Evolutionary conservation across 768 basidiomycete genomes (phyloP).

Genomic region (Fomitopsis pulvina): DNA sequence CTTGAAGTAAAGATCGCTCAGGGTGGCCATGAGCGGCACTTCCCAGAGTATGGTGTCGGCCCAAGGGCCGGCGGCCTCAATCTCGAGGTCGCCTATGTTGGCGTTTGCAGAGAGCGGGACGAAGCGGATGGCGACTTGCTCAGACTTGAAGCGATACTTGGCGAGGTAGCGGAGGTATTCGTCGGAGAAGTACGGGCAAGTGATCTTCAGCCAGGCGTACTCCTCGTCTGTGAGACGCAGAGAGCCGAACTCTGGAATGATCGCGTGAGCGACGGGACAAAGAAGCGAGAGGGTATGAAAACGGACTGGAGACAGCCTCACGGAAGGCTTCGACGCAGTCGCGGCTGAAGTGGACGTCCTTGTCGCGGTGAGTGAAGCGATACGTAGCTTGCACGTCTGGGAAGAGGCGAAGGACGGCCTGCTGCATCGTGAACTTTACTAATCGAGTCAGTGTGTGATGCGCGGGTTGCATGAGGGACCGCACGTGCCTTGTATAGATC

Average conservation of each 20-base stretch:
- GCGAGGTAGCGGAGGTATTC: conserved; percentile 76
- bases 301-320: conserved; percentile 48
- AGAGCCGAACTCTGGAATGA: conserved; percentile 55
- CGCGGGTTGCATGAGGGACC: background rate
- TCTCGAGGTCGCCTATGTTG: conserved; percentile 57
- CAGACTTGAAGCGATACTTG: conserved; percentile 63
- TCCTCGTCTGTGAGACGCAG: conserved; percentile 57
- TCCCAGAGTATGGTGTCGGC: conserved; percentile 89
- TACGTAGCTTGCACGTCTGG: conserved; percentile 66
- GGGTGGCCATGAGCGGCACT: conserved; percentile 87
- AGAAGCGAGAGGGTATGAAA: background rate
- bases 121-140: conserved; percentile 65
- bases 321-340: conserved; percentile 56
- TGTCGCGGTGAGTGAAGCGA: conserved; percentile 75
- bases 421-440: conserved; percentile 87
- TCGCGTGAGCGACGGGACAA: background rate
- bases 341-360: conserved; percentile 56
- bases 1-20: conserved; percentile 86
- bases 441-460: background rate
- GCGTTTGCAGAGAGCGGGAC: conserved; percentile 44
- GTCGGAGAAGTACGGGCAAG: conserved; percentile 69
- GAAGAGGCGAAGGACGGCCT: conserved; percentile 77
- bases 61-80: conserved; percentile 72
- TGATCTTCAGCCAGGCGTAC: conserved; percentile 51
- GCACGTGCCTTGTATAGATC: conserved; percentile 83